Evolutionary conservation across 768 basidiomycete species (phyloP), one percentile per base, ranked within the genome.

Genomic region (Rhizopogon sp.): DNA sequence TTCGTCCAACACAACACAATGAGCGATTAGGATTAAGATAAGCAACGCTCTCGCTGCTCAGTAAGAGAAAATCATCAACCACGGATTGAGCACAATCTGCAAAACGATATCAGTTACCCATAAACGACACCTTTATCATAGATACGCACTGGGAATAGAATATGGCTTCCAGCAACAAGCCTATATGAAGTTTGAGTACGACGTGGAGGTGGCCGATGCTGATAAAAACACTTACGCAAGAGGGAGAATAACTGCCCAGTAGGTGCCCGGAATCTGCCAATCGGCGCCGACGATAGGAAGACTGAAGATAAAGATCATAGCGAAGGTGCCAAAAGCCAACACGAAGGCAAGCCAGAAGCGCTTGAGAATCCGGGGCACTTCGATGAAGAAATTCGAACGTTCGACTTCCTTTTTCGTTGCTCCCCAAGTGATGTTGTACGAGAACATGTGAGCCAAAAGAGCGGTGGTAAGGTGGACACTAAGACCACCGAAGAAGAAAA

Each of bases 21-120:
- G 14, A 5, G 8, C 17, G 13, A 14, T 17, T n/a, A 37, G 10
- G 35, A 13, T 37, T 37, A 37, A 11, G 35, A 13, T 37, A 11
- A 31, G 44, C 6, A 2, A 16, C 6, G 5, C 31, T 31, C n/a
- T 13, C 29, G 13, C 20, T 28, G 20, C 49, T 70, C 54, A 68
- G 22, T 80, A 82, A 0, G 84, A 85, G 71, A 92, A 93, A 43
- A 91, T 88, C 87, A 91, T 90, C 52, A 93, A 72, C 87, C 87
- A 90, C 1, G 90, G 93, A 61, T 94, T 94, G 41, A 94, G 79
- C 17, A 92, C 83, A 53, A 95, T 87, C 79, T 88, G 61, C 28
- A 40, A 29, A 29, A 29, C 60, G 42, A 74, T 73, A 76, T 20
- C 31, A 60, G 56, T 22, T n/a, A 52, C 42, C 25, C 6, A 52